phyloP scores from a whole-genome alignment of 2,329 filamentous ascomycete species.

The Botryotinia globosa region DNA sequence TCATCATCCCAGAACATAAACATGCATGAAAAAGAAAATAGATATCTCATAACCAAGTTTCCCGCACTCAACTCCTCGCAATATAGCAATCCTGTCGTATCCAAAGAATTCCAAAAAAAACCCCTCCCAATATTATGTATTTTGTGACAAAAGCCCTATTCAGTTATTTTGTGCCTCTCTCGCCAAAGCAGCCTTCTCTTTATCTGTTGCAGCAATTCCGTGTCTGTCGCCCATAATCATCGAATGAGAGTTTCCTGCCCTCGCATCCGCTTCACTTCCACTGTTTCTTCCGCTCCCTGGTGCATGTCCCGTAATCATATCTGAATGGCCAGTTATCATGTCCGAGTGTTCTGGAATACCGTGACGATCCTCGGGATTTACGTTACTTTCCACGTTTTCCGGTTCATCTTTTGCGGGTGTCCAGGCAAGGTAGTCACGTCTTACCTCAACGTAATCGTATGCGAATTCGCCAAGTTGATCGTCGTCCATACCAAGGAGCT shows the following conservation, averaged over 20 bases:
- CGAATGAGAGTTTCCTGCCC: slow-evolving; percentile 40
- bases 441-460: slow-evolving; percentile 87
- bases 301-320: slow-evolving; percentile 6
- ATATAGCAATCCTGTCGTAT: neutral
- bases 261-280: slow-evolving; percentile 32
- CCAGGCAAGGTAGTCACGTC: slow-evolving; percentile 85
- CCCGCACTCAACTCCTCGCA: slow-evolving; percentile 8
- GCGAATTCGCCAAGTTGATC: slow-evolving; percentile 88
- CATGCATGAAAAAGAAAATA: neutral
- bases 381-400: slow-evolving; percentile 49
- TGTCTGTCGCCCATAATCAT: slow-evolving; percentile 52
- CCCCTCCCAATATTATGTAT: neutral
- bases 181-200: slow-evolving; percentile 31
- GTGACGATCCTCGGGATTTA: slow-evolving; percentile 63
- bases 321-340: slow-evolving; percentile 53
- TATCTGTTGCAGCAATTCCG: slow-evolving; percentile 48
- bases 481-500: slow-evolving; percentile 84
- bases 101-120: neutral
- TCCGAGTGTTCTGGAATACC: slow-evolving; percentile 69
- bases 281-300: neutral
- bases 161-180: neutral
- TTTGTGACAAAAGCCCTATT: neutral
- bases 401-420: slow-evolving; percentile 71
- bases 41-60: slow-evolving; percentile 10
- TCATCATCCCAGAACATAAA: slow-evolving; percentile 1